These are phyloP conservation scores for Blastobotrys raffinosifermentans DNA, from an alignment of 1,139 yeast species.

Conservation along the genomic window DNA sequence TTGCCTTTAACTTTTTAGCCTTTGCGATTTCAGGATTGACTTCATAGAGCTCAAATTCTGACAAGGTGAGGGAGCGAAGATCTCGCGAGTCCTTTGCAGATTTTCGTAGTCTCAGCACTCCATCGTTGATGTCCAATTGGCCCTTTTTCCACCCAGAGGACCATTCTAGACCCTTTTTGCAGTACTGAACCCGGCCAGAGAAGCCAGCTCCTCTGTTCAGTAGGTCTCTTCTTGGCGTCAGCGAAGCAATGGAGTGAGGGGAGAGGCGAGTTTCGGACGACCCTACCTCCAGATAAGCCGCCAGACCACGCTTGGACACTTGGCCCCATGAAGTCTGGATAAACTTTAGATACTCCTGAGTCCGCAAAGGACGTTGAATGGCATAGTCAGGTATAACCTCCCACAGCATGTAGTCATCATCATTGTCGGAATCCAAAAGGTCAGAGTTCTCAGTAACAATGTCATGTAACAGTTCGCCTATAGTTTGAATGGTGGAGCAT, in stretches of 20 bases:
- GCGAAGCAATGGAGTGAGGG: slow-evolving; percentile 26
- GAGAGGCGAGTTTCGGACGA: slow-evolving; percentile 24
- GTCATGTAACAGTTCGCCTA: too few species aligned
- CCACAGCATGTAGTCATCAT: slow-evolving; percentile 26
- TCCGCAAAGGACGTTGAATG: slow-evolving; percentile 27
- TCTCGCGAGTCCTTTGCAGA: slow-evolving; percentile 11
- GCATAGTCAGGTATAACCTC: slow-evolving; percentile 18
- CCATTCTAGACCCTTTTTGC: slow-evolving; percentile 8
- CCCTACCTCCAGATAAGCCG: slow-evolving; percentile 21
- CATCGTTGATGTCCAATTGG: slow-evolving; percentile 12
- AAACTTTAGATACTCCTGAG: slow-evolving; percentile 20
- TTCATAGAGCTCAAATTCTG: slow-evolving; percentile 25
- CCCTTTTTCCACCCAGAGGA: slow-evolving; percentile 18
- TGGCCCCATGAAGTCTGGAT: slow-evolving; percentile 23
- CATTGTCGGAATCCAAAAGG: too few species aligned
- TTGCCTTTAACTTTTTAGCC: slow-evolving; percentile 4
- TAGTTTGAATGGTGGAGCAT: too few species aligned
- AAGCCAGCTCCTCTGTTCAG: slow-evolving; percentile 18
- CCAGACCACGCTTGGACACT: slow-evolving; percentile 1
- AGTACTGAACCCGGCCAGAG: slow-evolving; percentile 12
- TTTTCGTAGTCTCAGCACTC: slow-evolving; percentile 9
- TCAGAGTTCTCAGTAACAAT: too few species aligned
- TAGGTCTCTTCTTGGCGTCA: slow-evolving; percentile 32
- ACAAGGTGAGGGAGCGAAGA: slow-evolving; percentile 12
- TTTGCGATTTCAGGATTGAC: slow-evolving; percentile 3